phyloP scores from a whole-genome alignment of 371 early-diverging fungal species.

The Dipsacomyces acuminosporus region DNA sequence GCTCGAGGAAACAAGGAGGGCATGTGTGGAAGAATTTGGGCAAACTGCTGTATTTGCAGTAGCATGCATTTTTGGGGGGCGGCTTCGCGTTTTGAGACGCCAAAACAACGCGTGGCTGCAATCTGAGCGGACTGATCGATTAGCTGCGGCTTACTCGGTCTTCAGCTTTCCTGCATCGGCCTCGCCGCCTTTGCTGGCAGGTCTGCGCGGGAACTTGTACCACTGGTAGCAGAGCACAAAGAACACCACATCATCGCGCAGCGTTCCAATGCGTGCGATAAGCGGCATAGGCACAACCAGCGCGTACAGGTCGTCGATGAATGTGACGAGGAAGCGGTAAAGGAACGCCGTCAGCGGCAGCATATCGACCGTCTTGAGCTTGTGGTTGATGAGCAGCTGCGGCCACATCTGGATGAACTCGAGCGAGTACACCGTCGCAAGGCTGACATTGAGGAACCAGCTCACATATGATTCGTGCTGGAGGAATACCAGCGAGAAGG shows the following conservation, averaged over 20 bases:
- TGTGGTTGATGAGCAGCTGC: conserved; percentile 55
- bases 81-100: conserved; percentile 2
- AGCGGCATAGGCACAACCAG: conserved; percentile 60
- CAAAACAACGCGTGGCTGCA: conserved; percentile 7
- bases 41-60: background rate
- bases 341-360: conserved; percentile 53
- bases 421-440: conserved; percentile 53
- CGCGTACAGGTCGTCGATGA: conserved; percentile 71
- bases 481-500: conserved; percentile 59
- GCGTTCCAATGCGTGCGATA: conserved; percentile 51
- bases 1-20: background rate
- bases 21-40: conserved; percentile 6
- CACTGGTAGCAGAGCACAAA: conserved; percentile 55
- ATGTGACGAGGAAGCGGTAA: conserved; percentile 52
- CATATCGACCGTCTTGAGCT: conserved; percentile 63
- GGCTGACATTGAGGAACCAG: conserved; percentile 57
- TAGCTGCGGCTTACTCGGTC: background rate
- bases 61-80: background rate
- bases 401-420: conserved; percentile 64
- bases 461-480: conserved; percentile 62
- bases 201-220: conserved; percentile 52
- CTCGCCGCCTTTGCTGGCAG: background rate
- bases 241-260: conserved; percentile 55
- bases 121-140: no score
- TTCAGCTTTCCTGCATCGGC: background rate